Percentiles rank a stretch among this genome's conserved stretches.
These are phyloP conservation scores for Fraxinus velutina DNA, from an alignment of 305 asterid genomes.

Conservation along the genomic window DNA sequence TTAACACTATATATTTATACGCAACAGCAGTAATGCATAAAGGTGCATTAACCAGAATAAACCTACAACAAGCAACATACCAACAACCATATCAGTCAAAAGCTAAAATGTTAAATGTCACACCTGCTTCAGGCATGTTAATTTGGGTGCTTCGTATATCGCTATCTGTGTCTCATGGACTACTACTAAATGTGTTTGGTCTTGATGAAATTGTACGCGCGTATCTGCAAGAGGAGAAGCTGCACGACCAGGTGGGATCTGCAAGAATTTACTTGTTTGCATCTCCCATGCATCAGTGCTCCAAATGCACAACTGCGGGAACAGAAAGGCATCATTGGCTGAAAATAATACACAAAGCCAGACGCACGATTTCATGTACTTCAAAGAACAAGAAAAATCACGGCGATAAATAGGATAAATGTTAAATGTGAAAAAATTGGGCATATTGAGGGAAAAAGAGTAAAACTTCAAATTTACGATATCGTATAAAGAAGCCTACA, in stretches of 20 bases:
- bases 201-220: conserved; percentile 26
- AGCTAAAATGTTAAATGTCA: neutral
- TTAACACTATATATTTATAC: neutral
- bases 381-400: neutral
- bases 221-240: conserved; percentile 54
- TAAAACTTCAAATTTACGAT: neutral
- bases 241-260: conserved; percentile 40
- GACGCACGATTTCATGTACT: neutral
- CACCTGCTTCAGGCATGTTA: conserved; percentile 58
- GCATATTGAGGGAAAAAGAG: neutral
- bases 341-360: neutral
- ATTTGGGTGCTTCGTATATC: neutral
- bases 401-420: neutral
- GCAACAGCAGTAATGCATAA: neutral
- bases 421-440: neutral
- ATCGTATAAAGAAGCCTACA: neutral
- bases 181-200: neutral
- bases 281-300: conserved; percentile 40
- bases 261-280: neutral
- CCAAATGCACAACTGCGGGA: conserved; percentile 56
- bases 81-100: neutral
- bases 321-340: conserved; percentile 5
- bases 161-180: conserved; percentile 63
- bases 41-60: neutral
- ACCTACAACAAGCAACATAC: neutral